Percentiles rank a stretch among this genome's conserved stretches.
These are phyloP conservation scores for Acanthamoeba sp. DNA, from an alignment of 208 protist species.

Conservation along the genomic window DNA sequence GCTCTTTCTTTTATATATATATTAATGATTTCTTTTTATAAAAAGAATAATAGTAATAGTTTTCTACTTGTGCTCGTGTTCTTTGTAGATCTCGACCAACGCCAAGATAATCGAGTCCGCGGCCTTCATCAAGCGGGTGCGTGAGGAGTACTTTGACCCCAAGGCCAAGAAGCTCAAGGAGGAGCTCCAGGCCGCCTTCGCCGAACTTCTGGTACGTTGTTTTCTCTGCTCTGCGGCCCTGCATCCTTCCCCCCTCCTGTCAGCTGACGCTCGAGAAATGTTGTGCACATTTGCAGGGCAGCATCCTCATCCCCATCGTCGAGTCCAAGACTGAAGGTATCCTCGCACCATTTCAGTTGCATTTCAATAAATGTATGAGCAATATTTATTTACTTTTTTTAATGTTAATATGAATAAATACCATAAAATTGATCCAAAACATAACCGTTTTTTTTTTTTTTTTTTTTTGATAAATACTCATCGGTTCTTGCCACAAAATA, in stretches of 20 bases:
- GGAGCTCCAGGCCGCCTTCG: constrained; percentile 59
- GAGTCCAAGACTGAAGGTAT: constrained; percentile 51
- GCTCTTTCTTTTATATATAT: constrained; percentile 15
- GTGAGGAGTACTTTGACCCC: constrained; percentile 70
- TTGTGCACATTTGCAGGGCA: constrained; percentile 8
- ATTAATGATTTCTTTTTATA: neutral
- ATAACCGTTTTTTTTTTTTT: neutral
- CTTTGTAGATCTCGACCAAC: constrained; percentile 43
- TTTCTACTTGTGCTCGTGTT: neutral
- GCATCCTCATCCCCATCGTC: constrained; percentile 60
- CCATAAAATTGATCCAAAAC: neutral
- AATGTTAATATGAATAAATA: too few species aligned
- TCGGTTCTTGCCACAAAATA: too few species aligned
- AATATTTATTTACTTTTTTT: neutral
- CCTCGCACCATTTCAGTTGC: neutral
- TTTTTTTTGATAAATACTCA: neutral
- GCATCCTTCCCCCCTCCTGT: neutral
- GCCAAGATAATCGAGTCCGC: constrained; percentile 22
- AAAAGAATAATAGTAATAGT: too few species aligned
- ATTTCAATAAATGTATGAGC: neutral
- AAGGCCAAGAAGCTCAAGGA: constrained; percentile 72
- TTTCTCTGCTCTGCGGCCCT: too few species aligned
- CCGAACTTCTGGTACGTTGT: constrained; percentile 51
- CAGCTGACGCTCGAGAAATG: neutral
- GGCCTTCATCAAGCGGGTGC: constrained; percentile 44